phyloP scores from a whole-genome alignment of 2,329 filamentous ascomycete genomes.

The Hypoxylon sp. region DNA sequence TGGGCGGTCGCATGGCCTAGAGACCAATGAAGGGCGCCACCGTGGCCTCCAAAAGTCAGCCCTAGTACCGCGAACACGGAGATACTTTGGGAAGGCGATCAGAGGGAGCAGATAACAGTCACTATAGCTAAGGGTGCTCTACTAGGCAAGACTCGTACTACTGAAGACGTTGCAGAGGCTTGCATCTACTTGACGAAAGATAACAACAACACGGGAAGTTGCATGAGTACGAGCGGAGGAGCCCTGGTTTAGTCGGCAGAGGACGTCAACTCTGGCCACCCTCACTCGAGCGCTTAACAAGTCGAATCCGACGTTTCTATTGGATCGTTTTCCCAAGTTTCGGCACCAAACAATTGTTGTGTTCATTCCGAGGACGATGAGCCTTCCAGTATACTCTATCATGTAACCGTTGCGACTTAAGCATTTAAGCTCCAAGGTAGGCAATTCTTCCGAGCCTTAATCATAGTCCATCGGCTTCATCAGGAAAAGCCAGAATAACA shows the following conservation, averaged over 20 bases:
- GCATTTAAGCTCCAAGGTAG: no score
- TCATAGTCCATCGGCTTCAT: no score
- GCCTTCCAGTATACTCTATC: no score
- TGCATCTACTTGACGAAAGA: slow-evolving; percentile 63
- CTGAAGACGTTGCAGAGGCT: slow-evolving; percentile 61
- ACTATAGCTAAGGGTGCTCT: slow-evolving; percentile 39
- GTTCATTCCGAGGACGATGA: no score
- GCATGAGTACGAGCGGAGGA: slow-evolving; percentile 46
- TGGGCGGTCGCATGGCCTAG: slow-evolving; percentile 66
- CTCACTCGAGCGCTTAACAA: no score
- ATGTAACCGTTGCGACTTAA: no score
- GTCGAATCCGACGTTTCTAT: background rate
- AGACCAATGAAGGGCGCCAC: slow-evolving; percentile 68
- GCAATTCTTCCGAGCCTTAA: no score
- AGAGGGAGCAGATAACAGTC: slow-evolving; percentile 46
- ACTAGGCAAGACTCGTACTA: slow-evolving; percentile 49
- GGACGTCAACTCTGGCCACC: background rate
- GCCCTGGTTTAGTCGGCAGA: slow-evolving; percentile 20
- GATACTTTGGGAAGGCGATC: slow-evolving; percentile 54
- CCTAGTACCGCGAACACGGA: slow-evolving; percentile 69
- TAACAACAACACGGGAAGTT: slow-evolving; percentile 56
- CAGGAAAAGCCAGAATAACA: no score
- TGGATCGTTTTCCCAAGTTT: background rate
- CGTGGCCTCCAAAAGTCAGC: slow-evolving; percentile 63
- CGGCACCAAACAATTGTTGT: no score